Percentiles rank a stretch among this genome's conserved stretches.
phyloP scores from a whole-genome alignment of 164 flowering plant genomes.

The Piper longum region DNA sequence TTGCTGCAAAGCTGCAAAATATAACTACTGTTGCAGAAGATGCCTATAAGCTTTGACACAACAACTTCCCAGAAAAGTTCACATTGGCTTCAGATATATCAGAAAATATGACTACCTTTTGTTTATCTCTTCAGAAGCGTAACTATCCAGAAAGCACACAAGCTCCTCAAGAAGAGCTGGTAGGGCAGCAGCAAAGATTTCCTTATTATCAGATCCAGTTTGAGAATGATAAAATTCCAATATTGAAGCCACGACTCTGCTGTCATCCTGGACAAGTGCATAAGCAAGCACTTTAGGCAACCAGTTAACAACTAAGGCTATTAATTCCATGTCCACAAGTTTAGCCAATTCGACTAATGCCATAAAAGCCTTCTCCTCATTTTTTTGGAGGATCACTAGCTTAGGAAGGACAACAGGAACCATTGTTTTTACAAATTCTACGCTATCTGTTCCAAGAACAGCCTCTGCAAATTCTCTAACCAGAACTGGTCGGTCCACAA shows the following conservation, averaged over 20 bases:
- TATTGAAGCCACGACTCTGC: constrained; percentile 36
- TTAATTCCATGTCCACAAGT: constrained; percentile 55
- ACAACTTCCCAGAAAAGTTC: not conserved
- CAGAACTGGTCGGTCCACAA: constrained; percentile 50
- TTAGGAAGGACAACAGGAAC: constrained; percentile 93
- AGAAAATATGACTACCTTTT: constrained; percentile 37
- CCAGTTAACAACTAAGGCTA: constrained; percentile 64
- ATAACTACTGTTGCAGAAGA: not conserved
- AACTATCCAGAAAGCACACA: constrained; percentile 65
- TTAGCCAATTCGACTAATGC: constrained; percentile 61
- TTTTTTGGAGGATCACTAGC: constrained; percentile 61
- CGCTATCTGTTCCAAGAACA: constrained; percentile 57
- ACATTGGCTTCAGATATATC: not conserved
- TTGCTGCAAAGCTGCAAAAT: too few relatives aligned
- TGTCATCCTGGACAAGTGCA: constrained; percentile 68
- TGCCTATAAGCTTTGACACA: not conserved
- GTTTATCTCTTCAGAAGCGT: constrained; percentile 37
- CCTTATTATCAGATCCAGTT: constrained; percentile 73
- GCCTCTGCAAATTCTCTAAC: constrained; percentile 85
- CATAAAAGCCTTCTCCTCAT: constrained; percentile 39
- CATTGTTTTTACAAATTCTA: constrained; percentile 64
- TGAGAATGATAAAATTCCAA: constrained; percentile 80
- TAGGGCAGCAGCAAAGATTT: constrained; percentile 92
- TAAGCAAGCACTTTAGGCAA: constrained; percentile 93
- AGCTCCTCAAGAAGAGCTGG: constrained; percentile 96